phyloP scores from a whole-genome alignment of 768 basidiomycete species.

The Gloeophyllum trabeum region DNA sequence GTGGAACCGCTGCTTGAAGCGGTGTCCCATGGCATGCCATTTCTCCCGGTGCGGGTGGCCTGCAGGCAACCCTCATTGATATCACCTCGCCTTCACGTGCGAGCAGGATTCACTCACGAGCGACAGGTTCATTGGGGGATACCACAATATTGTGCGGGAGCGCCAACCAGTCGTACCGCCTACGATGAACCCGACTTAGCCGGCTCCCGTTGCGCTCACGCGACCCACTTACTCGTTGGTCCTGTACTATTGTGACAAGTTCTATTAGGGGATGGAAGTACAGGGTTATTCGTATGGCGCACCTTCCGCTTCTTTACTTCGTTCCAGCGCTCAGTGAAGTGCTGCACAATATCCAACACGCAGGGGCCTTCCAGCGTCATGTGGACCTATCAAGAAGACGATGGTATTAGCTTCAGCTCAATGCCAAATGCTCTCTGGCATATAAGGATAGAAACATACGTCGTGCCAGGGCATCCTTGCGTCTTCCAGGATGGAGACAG shows the following conservation, averaged over 20 bases:
- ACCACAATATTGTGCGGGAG: slow-evolving; percentile 60
- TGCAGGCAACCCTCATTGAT: slow-evolving; percentile 9
- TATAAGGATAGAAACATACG: slow-evolving; percentile 32
- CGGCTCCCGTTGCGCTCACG: neutral
- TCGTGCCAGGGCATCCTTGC: slow-evolving; percentile 95
- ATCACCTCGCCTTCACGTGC: neutral
- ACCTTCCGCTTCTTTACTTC: slow-evolving; percentile 81
- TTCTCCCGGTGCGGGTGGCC: slow-evolving; percentile 58
- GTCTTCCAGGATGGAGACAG: slow-evolving; percentile 53
- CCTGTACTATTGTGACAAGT: slow-evolving; percentile 14
- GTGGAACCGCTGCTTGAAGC: slow-evolving; percentile 18
- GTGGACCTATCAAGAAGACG: slow-evolving; percentile 58
- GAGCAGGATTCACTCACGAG: slow-evolving; percentile 24
- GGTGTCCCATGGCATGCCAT: slow-evolving; percentile 29
- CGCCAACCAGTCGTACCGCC: slow-evolving; percentile 58
- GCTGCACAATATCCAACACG: slow-evolving; percentile 87
- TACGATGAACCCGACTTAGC: slow-evolving; percentile 12
- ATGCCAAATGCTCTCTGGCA: too few species aligned
- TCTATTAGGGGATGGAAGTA: neutral
- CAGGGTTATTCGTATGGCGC: slow-evolving; percentile 1
- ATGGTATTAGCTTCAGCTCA: slow-evolving; percentile 1
- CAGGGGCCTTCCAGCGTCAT: slow-evolving; percentile 75
- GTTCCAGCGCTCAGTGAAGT: slow-evolving; percentile 90
- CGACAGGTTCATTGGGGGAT: slow-evolving; percentile 59
- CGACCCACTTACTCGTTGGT: slow-evolving; percentile 12